Percentiles rank a stretch among this genome's conserved stretches.
Conservation (phyloP, 805 yeast genomes). For the Torulaspora gathmanii region DNA sequence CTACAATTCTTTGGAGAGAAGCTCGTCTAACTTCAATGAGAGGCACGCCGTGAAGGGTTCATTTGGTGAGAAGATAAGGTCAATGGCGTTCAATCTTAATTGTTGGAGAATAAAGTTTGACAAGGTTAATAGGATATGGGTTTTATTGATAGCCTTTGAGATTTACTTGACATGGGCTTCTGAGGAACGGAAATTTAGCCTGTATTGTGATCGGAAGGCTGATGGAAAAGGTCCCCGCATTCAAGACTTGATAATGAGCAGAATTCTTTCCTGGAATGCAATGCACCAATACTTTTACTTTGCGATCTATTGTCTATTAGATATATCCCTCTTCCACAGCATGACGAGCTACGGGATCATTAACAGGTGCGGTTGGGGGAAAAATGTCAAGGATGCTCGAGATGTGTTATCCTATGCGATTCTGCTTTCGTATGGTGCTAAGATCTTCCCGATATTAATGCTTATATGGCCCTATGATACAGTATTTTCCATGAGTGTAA, state of each 20-base stretch:
- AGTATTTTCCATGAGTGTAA: slow-evolving; percentile 55
- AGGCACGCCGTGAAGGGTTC: slow-evolving; percentile 8
- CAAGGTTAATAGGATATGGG: slow-evolving; percentile 44
- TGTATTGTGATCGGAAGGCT: slow-evolving; percentile 4
- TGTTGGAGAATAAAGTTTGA: slow-evolving; percentile 25
- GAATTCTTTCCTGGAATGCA: slow-evolving; percentile 36
- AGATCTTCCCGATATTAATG: slow-evolving; percentile 86
- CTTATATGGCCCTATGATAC: slow-evolving; percentile 95
- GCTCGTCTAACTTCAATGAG: slow-evolving; percentile 17
- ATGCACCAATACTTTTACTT: slow-evolving; percentile 53
- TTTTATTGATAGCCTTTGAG: slow-evolving; percentile 72
- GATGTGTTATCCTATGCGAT: slow-evolving; percentile 56
- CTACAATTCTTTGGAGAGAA: slow-evolving; percentile 52
- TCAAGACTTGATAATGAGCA: slow-evolving; percentile 27
- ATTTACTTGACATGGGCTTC: slow-evolving; percentile 90
- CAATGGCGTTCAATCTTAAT: slow-evolving; percentile 8
- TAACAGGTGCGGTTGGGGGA: slow-evolving; percentile 31
- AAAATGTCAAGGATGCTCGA: slow-evolving; percentile 20
- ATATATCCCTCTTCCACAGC: slow-evolving; percentile 41
- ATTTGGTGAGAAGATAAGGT: slow-evolving; percentile 1
- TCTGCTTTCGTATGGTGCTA: slow-evolving; percentile 70
- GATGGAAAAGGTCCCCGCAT: background rate
- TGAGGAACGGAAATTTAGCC: slow-evolving; percentile 55
- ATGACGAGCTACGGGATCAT: slow-evolving; percentile 34
- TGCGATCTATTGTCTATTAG: slow-evolving; percentile 47